Evolutionary conservation across 208 protist species (phyloP).

Genomic region (Zelonia costaricensis): DNA sequence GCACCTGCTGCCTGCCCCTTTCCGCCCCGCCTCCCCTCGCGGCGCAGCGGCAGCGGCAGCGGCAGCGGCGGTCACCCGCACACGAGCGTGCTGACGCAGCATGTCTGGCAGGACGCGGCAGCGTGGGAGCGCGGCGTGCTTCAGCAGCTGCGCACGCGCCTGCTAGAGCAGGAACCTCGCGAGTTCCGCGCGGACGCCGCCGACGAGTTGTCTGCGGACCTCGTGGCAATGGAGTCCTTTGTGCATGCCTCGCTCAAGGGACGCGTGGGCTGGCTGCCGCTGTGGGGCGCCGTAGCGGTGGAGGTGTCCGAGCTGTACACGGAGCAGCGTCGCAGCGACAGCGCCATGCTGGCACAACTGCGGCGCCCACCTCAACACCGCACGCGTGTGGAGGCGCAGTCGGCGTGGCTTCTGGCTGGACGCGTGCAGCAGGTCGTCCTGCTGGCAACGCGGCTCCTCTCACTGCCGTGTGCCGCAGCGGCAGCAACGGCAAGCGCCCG

Average conservation of each 20-base stretch:
- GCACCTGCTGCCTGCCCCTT: too few species aligned
- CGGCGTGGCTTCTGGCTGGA: not conserved
- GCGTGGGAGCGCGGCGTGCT: too few species aligned
- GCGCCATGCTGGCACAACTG: not conserved
- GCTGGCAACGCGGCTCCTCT: slow-evolving; percentile 19
- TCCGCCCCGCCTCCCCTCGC: too few species aligned
- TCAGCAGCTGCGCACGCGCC: not conserved
- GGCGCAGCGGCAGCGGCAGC: not conserved
- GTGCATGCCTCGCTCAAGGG: slow-evolving; percentile 5
- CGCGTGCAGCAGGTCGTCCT: slow-evolving; percentile 17
- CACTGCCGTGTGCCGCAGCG: slow-evolving; percentile 7
- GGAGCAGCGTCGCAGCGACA: slow-evolving; percentile 1
- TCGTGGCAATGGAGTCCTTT: slow-evolving; percentile 11
- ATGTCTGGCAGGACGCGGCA: not conserved
- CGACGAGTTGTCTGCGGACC: not conserved
- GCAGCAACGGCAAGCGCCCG: not conserved
- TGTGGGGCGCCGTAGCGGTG: slow-evolving; percentile 23
- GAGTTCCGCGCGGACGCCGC: too few species aligned
- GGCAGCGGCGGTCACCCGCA: not conserved
- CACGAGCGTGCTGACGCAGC: not conserved
- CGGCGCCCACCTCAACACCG: not conserved
- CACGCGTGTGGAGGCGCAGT: too few species aligned
- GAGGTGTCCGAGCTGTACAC: slow-evolving; percentile 15
- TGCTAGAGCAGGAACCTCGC: too few species aligned
- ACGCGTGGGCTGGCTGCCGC: slow-evolving; percentile 12